Conservation (phyloP, 163 green algal species). For the Prototheca stagnorum region DNA sequence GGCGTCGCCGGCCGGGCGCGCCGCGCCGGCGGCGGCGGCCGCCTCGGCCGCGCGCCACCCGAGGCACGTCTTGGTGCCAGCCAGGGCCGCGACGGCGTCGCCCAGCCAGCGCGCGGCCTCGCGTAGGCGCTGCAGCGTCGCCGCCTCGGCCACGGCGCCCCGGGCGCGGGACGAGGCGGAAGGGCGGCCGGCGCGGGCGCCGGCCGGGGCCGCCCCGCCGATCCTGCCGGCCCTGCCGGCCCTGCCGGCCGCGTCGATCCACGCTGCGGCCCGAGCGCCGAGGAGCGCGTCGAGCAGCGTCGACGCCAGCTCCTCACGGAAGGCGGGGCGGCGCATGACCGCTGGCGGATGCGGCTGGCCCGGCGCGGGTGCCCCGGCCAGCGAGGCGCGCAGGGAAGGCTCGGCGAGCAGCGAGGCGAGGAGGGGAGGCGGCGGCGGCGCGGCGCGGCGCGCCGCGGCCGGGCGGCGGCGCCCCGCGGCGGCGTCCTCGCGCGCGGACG, state of each 20-base stretch:
- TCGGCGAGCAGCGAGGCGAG: slow-evolving; percentile 22
- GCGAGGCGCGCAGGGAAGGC: slow-evolving; percentile 4
- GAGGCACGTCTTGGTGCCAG: slow-evolving; percentile 24
- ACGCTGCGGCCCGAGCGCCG: no score
- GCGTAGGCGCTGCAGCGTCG: slow-evolving; percentile 7
- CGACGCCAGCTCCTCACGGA: slow-evolving; percentile 18
- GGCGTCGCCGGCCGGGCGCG: no score
- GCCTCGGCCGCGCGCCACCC: slow-evolving; percentile 12
- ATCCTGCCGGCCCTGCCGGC: no score
- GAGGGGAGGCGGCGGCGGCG: slow-evolving; percentile 2
- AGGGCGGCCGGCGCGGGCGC: neutral
- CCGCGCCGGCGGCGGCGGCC: no score
- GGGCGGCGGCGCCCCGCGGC: neutral
- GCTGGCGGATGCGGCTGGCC: no score
- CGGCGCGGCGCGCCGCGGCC: no score
- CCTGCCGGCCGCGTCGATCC: no score
- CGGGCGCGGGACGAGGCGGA: no score
- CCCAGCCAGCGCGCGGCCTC: slow-evolving; percentile 11
- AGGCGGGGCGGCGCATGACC: slow-evolving; percentile 6
- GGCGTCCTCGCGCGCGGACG: no score
- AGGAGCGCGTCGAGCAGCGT: slow-evolving; percentile 21
- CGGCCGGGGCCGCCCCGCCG: no score
- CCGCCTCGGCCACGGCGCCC: slow-evolving; percentile 4
- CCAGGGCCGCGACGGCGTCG: slow-evolving; percentile 9
- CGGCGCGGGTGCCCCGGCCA: slow-evolving; percentile 1